Percentiles rank a stretch among this genome's conserved stretches.
phyloP scores from a whole-genome alignment of 2,329 filamentous ascomycete genomes.

The Falciphora oryzae region DNA sequence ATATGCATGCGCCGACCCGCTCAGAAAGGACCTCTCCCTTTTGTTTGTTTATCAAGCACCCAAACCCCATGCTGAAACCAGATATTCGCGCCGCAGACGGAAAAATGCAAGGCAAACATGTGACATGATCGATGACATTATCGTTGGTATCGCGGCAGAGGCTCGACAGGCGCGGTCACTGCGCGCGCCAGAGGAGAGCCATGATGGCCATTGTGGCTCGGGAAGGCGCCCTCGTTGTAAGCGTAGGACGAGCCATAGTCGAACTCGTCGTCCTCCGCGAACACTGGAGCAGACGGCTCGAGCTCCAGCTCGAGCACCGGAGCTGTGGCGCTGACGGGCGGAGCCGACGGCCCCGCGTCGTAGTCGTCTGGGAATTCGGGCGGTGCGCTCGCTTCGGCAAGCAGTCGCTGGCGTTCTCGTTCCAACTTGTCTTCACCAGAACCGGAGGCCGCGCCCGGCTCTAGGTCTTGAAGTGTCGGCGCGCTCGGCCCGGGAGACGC shows the following conservation, averaged over 20 bases:
- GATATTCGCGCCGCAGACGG: not conserved
- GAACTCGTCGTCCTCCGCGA: slow-evolving; percentile 48
- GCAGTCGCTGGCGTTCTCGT: slow-evolving; percentile 59
- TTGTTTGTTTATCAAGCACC: not conserved
- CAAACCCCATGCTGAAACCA: slow-evolving; percentile 2
- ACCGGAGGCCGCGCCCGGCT: not conserved
- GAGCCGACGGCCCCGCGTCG: slow-evolving; percentile 26
- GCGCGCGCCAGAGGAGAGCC: not conserved
- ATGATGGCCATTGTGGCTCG: not conserved
- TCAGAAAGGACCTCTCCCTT: not conserved
- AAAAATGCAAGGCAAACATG: not conserved
- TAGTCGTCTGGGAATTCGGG: slow-evolving; percentile 51
- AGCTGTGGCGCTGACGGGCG: slow-evolving; percentile 21
- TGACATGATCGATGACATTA: slow-evolving; percentile 12
- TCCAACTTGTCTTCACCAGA: slow-evolving; percentile 70
- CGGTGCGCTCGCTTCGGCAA: slow-evolving; percentile 59
- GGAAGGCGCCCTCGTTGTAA: slow-evolving; percentile 21
- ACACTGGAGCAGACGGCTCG: slow-evolving; percentile 51
- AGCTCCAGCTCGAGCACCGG: slow-evolving; percentile 20
- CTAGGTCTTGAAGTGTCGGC: slow-evolving; percentile 41
- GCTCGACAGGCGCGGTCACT: slow-evolving; percentile 16
- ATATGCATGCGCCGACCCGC: not conserved
- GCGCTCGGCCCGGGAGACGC: slow-evolving; percentile 18
- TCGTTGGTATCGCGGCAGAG: slow-evolving; percentile 25
- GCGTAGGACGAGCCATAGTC: not conserved